A percentile compares a stretch with the other conserved stretches of the same genome.
phyloP scores from a whole-genome alignment of 768 basidiomycete species.

The Tylopilus balloui region DNA sequence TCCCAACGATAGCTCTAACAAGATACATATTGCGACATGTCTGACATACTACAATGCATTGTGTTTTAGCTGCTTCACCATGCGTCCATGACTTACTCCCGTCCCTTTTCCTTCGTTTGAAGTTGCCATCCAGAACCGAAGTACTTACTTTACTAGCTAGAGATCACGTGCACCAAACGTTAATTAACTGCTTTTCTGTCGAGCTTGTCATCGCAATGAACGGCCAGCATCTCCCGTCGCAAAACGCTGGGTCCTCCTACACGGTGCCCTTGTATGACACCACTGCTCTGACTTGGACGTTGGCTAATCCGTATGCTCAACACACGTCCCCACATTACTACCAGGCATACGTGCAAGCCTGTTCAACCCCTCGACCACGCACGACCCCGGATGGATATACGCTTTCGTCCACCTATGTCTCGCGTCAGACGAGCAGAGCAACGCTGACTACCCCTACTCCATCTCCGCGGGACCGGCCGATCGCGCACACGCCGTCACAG shows the following conservation, averaged over 20 bases:
- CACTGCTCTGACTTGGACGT: constrained; percentile 20
- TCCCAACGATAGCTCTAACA: constrained; percentile 21
- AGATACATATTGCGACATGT: constrained; percentile 26
- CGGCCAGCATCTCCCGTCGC: constrained; percentile 11
- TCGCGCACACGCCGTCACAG: constrained; percentile 1
- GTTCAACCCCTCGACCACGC: constrained; percentile 15
- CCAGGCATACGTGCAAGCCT: constrained; percentile 47
- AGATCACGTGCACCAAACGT: constrained; percentile 18
- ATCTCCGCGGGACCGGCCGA: constrained; percentile 1
- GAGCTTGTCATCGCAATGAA: constrained; percentile 5
- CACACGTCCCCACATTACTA: constrained; percentile 47
- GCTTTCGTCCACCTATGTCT: constrained; percentile 36
- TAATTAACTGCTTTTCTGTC: background rate
- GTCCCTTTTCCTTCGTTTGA: background rate
- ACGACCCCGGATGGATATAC: constrained; percentile 36
- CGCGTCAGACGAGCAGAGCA: constrained; percentile 7
- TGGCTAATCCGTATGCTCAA: constrained; percentile 30
- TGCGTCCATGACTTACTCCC: constrained; percentile 17
- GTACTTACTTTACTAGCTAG: background rate
- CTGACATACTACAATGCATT: constrained; percentile 33
- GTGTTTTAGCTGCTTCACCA: constrained; percentile 25
- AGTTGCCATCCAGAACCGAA: background rate
- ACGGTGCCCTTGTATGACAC: constrained; percentile 21
- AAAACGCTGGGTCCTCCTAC: constrained; percentile 6
- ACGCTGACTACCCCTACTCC: background rate